A percentile compares a stretch with the other conserved stretches of the same genome.
Evolutionary conservation across 345 rosid genomes (phyloP).

Genomic region (Reutealis trisperma): DNA sequence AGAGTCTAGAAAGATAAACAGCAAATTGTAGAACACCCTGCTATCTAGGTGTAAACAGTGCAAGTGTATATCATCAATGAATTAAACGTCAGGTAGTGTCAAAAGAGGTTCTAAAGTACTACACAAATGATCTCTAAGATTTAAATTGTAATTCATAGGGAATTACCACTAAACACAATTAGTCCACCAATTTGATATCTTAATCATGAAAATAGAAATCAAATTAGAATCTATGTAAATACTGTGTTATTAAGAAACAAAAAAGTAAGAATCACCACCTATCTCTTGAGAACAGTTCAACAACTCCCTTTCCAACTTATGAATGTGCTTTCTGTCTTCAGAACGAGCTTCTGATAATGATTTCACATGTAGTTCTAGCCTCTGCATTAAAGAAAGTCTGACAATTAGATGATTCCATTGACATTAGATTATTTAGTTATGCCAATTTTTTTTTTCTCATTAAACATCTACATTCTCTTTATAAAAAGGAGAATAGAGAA

Average conservation of each 20-base stretch:
- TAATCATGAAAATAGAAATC: not conserved
- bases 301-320: conserved; percentile 67
- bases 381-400: conserved; percentile 40
- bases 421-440: not conserved
- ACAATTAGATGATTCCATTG: conserved; percentile 3
- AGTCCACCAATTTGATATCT: not conserved
- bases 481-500: not conserved
- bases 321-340: conserved; percentile 58
- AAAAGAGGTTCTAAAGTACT: not conserved
- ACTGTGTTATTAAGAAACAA: not conserved
- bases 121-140: not conserved
- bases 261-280: conserved; percentile 45
- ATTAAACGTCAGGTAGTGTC: not conserved
- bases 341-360: conserved; percentile 59
- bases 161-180: not conserved
- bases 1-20: not conserved
- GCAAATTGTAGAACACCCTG: not conserved
- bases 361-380: conserved; percentile 55
- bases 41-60: not conserved
- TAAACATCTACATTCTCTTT: not conserved
- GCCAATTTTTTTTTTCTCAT: not conserved
- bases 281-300: conserved; percentile 79
- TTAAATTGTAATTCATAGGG: not conserved
- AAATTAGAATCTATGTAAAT: not conserved
- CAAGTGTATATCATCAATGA: not conserved